Base-by-base conservation (phyloP, 2,329 filamentous ascomycete species). In the Fusarium luffae region DNA sequence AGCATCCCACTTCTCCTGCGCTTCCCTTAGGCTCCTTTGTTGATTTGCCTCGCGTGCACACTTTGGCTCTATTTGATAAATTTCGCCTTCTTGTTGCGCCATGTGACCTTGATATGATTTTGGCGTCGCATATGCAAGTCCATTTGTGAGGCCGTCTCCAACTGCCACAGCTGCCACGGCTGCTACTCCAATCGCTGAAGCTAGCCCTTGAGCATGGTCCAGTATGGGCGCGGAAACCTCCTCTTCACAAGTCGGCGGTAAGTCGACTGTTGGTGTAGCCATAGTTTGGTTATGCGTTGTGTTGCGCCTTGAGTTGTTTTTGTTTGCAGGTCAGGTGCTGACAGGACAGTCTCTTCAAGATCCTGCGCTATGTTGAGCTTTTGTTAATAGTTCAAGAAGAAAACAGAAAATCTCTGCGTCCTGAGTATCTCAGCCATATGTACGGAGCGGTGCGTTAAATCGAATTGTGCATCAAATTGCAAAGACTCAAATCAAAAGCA, bases 261-360 rank as follows among this genome's bases (percentile, higher is more conserved):
- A 43, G 54, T 74, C 74, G 56, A 76, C 64, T 55, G 74, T 73
- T 23, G 74, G 64, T 48, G 74, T 71, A 43, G 73, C 74, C 74
- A 76, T 64, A 19, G 12, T 57, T 46, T 28, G n/a, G 37, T 25
- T 18, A 18, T 21, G n/a, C 19, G 34, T 52, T 42, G 28, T 34
- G n/a, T 34, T 47, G 47, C 44, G 43, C 54, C 27, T n/a, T n/a
- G 30, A 23, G 37, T 51, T 54, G 54, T 21, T 32, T 28, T 30
- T 30, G 12, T 30, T 30, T 30, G 28, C 28, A 30, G 28, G 28
- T 30, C 23, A 66, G 40, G 28, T 47, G 19, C 25, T 51, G 40
- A 55, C 44, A 54, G 23, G 32, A 54, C 41, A 56, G 19, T 25
- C 13, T 9, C 28, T 43, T 43, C 37, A 52, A 61, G n/a, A 40